Evolutionary conservation across 495 filamentous ascomycete species (phyloP).

Genomic region (Cercophora newfieldiana): DNA sequence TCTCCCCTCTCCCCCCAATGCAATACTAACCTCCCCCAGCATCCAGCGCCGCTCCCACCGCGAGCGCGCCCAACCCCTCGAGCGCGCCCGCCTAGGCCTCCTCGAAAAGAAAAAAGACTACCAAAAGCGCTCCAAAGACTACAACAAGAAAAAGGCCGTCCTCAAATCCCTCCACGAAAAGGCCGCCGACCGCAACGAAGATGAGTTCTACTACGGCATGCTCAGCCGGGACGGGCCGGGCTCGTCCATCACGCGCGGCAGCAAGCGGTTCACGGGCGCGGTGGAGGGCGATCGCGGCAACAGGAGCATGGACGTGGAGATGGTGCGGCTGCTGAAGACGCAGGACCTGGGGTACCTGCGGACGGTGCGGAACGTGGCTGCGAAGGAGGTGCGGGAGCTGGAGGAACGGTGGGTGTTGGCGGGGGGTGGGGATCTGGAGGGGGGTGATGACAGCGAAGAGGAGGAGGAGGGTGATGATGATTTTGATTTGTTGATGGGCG

Average conservation of each 20-base stretch:
- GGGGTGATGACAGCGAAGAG: slow-evolving; percentile 26
- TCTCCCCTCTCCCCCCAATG: background rate
- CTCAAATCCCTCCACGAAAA: slow-evolving; percentile 77
- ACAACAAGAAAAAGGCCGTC: slow-evolving; percentile 79
- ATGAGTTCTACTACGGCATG: slow-evolving; percentile 97
- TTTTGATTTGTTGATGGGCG: slow-evolving; percentile 28
- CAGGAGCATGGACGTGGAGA: slow-evolving; percentile 61
- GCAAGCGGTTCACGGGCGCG: slow-evolving; percentile 48
- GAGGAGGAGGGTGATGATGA: slow-evolving; percentile 33
- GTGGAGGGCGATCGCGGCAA: slow-evolving; percentile 65
- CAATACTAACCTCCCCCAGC: slow-evolving; percentile 17
- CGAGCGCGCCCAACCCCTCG: slow-evolving; percentile 83
- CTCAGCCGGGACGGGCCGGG: slow-evolving; percentile 54
- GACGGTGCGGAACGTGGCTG: slow-evolving; percentile 56
- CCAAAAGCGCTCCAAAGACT: slow-evolving; percentile 83
- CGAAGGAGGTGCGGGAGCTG: slow-evolving; percentile 44
- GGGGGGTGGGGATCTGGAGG: slow-evolving; percentile 32
- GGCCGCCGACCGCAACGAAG: slow-evolving; percentile 83
- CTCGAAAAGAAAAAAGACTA: slow-evolving; percentile 66
- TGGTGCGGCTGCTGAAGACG: slow-evolving; percentile 88
- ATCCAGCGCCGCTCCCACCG: slow-evolving; percentile 56
- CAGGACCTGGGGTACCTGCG: slow-evolving; percentile 90
- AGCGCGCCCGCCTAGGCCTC: slow-evolving; percentile 52
- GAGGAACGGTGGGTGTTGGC: slow-evolving; percentile 46
- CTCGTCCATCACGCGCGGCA: slow-evolving; percentile 30